These are phyloP conservation scores for Orobanche coerulescens DNA, from an alignment of 257 asterid genomes.

Conservation along the genomic window DNA sequence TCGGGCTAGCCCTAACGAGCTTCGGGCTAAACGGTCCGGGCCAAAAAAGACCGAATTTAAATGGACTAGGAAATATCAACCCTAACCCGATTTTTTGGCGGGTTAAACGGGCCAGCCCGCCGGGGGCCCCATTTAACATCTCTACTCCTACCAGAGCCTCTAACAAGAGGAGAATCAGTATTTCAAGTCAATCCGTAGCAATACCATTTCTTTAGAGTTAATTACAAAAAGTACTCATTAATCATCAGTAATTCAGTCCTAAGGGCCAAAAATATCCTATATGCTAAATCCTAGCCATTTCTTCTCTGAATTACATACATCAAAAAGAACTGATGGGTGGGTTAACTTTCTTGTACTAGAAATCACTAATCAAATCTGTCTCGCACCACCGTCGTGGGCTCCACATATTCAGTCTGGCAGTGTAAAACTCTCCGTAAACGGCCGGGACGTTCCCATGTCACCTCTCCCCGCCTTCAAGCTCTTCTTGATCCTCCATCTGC, in stretches of 20 bases:
- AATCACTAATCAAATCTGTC: background rate
- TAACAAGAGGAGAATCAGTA: too few species aligned
- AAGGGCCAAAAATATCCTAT: background rate
- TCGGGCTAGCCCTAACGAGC: too few species aligned
- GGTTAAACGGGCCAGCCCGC: too few species aligned
- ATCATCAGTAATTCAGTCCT: background rate
- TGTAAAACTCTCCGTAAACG: background rate
- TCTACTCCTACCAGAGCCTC: too few species aligned
- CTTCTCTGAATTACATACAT: conserved; percentile 4
- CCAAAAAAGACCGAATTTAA: too few species aligned
- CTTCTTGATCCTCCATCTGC: conserved; percentile 91
- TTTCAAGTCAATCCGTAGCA: too few species aligned
- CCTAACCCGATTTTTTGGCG: too few species aligned
- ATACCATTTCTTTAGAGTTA: too few species aligned
- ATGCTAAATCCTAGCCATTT: background rate
- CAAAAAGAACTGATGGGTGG: conserved; percentile 26
- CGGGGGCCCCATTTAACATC: too few species aligned
- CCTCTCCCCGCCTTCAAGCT: conserved; percentile 86
- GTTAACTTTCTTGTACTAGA: background rate
- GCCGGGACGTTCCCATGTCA: conserved; percentile 20
- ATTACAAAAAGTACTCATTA: background rate
- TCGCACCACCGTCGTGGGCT: background rate
- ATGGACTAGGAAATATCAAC: too few species aligned
- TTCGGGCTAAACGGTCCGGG: too few species aligned
- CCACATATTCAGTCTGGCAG: too few species aligned